Percentiles rank a stretch among this genome's conserved stretches.
These are phyloP conservation scores for Ogataea trehalophila DNA, from an alignment of 805 yeast genomes.

Conservation along the genomic window DNA sequence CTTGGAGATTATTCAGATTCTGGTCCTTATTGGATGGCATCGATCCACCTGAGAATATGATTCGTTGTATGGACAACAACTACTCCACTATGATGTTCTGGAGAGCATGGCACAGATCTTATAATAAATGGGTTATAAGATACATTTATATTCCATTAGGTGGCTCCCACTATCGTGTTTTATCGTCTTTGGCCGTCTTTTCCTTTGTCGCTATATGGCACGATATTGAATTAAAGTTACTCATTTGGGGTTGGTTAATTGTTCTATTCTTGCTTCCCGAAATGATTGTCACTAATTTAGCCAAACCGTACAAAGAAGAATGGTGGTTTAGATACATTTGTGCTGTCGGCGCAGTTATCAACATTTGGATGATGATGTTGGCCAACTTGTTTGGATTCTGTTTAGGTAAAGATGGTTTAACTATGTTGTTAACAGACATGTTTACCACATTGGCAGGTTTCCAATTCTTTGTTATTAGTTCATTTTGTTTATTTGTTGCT, in stretches of 20 bases:
- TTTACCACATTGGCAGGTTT: constrained; percentile 68
- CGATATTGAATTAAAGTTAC: constrained; percentile 80
- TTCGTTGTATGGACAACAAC: constrained; percentile 91
- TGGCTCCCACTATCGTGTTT: constrained; percentile 64
- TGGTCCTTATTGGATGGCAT: constrained; percentile 93
- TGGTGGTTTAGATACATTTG: constrained; percentile 81
- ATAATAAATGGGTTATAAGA: constrained; percentile 82
- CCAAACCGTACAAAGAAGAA: constrained; percentile 28
- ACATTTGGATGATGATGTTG: constrained; percentile 97
- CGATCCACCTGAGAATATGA: constrained; percentile 97
- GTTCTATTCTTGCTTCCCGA: constrained; percentile 89
- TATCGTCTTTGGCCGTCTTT: constrained; percentile 80
- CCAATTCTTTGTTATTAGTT: constrained; percentile 55
- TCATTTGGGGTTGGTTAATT: constrained; percentile 95
- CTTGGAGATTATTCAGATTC: constrained; percentile 92
- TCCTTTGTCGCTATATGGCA: constrained; percentile 98
- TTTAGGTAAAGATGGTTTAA: constrained; percentile 82
- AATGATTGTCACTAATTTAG: constrained; percentile 50
- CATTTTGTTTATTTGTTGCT: constrained; percentile 69
- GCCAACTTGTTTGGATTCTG: constrained; percentile 96
- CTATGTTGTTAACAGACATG: constrained; percentile 60
- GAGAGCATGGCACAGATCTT: constrained; percentile 98
- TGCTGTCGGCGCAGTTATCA: constrained; percentile 81
- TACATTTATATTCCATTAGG: constrained; percentile 92
- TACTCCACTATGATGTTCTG: constrained; percentile 93